A percentile compares a stretch with the other conserved stretches of the same genome.
Evolutionary conservation across 1,284 basidiomycete genomes (phyloP).

Genomic region (Sanghuangporus weigelae): DNA sequence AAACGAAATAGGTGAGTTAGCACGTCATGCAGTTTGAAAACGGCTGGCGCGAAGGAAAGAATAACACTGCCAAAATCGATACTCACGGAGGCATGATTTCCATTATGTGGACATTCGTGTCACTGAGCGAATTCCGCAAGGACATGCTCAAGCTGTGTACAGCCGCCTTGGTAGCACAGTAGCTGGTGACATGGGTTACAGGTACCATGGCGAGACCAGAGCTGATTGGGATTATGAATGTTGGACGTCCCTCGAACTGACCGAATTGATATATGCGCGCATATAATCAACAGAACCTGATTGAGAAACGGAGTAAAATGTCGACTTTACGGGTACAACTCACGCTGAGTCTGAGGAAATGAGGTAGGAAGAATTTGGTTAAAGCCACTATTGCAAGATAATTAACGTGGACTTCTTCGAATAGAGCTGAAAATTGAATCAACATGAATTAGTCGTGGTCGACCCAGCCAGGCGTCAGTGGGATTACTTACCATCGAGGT

Average conservation of each 20-base stretch:
- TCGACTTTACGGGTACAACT: conserved; percentile 12
- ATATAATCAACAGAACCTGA: neutral
- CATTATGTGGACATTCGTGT: conserved; percentile 48
- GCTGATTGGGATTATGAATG: conserved; percentile 48
- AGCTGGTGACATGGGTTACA: conserved; percentile 37
- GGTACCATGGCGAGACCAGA: conserved; percentile 48
- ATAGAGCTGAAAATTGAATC: conserved; percentile 32
- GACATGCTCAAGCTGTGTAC: conserved; percentile 51
- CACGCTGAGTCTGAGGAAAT: conserved; percentile 49
- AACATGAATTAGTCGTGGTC: neutral
- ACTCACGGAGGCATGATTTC: conserved; percentile 61
- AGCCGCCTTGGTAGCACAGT: conserved; percentile 59
- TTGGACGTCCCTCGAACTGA: conserved; percentile 38
- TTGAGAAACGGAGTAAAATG: neutral
- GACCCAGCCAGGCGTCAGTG: neutral
- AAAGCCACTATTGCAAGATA: conserved; percentile 49
- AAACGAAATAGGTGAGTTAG: neutral
- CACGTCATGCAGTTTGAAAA: neutral
- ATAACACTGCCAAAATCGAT: neutral
- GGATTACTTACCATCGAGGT: conserved; percentile 38
- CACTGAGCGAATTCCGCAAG: conserved; percentile 42
- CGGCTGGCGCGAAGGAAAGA: neutral
- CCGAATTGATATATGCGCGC: neutral
- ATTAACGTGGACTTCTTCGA: conserved; percentile 49
- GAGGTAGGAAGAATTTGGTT: conserved; percentile 49